Base-by-base conservation (phyloP, 2,329 filamentous ascomycete species). In the Trichoderma pleuroti region DNA sequence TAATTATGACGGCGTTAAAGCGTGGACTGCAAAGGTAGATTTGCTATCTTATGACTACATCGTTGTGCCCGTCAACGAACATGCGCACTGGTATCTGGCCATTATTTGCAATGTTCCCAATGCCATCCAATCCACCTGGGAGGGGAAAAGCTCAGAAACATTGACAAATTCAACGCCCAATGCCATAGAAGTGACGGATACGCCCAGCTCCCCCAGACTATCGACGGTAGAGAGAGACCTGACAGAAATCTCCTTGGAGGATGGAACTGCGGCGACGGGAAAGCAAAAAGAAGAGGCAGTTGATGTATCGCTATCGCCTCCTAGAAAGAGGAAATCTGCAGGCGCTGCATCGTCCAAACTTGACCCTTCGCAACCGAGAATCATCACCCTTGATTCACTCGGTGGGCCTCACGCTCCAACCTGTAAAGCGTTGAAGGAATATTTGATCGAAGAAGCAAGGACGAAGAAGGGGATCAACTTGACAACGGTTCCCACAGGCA, bases 321-420 rank as follows among this genome's bases (percentile, higher is more conserved):
- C 12, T 34, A 71, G 60, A 34, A 67, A 56, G 54, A 76, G 73
- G 63, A 72, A 73, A 49, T 64, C 73, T 24, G 71, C 74, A n/a
- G 66, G 67, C 7, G 72, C 72, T 4, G 71, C 73, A 5, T 36
- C 70, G 16, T 76, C 76, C 28, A 78, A 74, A 65, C 68, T 73
- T 70, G 83, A 88, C 67, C 81, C 83, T 1, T 82, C 81, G 10
- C 85, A 89, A 64, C 89, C 93, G 1, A 87, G 88, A 42, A 94
- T 98, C 72, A 90, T 98, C 73, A 93, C 93, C 0, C 87, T 98
- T 30, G 96, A 99, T 79, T 98, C 96, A 0, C 85, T 98, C 1
- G 90, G 90, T n/a, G 76, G 80, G 5, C 59, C 83, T 0, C 93
- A 94, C 74, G 84, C 87, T 1, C 81, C 84, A 1, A 92, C 93